Evolutionary conservation across 2,329 filamentous ascomycete species (phyloP).

Genomic region (Colletotrichum tropicale): DNA sequence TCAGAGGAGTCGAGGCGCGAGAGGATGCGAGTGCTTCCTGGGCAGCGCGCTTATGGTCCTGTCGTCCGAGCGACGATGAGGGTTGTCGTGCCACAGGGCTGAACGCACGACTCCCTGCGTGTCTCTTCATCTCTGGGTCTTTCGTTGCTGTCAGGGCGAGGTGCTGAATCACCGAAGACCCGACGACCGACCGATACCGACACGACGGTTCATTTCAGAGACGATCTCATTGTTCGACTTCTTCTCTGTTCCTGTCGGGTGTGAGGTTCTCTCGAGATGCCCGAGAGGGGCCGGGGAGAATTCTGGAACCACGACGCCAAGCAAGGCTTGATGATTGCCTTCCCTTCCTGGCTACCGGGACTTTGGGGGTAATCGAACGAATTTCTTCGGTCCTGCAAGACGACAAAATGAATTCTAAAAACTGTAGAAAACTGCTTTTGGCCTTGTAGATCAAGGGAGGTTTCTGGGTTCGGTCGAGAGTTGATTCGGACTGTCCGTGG

Average conservation of each 20-base stretch:
- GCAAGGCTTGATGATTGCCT: not conserved
- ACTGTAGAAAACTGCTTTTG: too few species aligned
- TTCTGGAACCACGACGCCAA: not conserved
- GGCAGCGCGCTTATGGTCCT: not conserved
- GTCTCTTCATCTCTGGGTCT: not conserved
- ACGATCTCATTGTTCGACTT: not conserved
- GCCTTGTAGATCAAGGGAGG: not conserved
- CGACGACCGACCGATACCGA: not conserved
- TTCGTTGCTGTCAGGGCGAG: not conserved
- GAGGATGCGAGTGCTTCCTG: not conserved
- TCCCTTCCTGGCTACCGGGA: not conserved
- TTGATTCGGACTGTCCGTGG: not conserved
- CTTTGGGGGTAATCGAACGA: not conserved
- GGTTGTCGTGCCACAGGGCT: not conserved
- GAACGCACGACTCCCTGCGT: not conserved
- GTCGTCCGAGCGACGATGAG: not conserved
- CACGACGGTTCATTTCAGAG: not conserved
- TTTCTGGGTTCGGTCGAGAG: not conserved
- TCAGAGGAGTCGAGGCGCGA: not conserved
- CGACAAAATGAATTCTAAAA: not conserved
- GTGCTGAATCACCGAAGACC: not conserved
- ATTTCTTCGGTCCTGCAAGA: not conserved
- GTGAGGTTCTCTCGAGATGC: not conserved
- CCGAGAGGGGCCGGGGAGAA: not conserved
- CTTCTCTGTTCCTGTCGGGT: not conserved